These are phyloP conservation scores for Leptodontidium sp. DNA, from an alignment of 2,329 filamentous ascomycete genomes.

Conservation along the genomic window DNA sequence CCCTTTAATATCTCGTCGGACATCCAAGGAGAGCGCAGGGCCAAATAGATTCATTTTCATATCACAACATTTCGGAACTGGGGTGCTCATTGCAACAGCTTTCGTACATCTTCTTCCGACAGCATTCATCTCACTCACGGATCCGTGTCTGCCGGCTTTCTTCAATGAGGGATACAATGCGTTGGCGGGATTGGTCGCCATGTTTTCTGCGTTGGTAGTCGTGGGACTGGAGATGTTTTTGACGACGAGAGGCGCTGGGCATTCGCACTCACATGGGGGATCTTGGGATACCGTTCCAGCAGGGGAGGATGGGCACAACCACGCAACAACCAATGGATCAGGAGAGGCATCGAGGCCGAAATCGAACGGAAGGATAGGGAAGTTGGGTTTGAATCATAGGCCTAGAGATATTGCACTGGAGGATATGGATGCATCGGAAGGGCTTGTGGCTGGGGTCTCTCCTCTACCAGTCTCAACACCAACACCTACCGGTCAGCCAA, in stretches of 20 bases:
- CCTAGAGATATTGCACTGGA: constrained; percentile 59
- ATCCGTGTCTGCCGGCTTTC: constrained; percentile 75
- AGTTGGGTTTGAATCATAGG: constrained; percentile 48
- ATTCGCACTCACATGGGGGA: constrained; percentile 62
- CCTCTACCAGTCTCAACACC: constrained; percentile 65
- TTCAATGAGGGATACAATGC: constrained; percentile 83
- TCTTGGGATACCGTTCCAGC: constrained; percentile 42
- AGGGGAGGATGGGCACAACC: constrained; percentile 55
- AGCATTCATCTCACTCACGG: constrained; percentile 65
- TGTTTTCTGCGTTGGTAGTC: constrained; percentile 82
- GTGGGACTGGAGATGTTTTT: constrained; percentile 90
- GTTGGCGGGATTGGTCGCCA: constrained; percentile 82
- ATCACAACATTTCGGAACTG: constrained; percentile 77
- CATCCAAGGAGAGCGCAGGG: constrained; percentile 39
- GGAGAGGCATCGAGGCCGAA: constrained; percentile 37
- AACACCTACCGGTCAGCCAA: constrained; percentile 31
- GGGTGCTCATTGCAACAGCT: constrained; percentile 82
- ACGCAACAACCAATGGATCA: constrained; percentile 40
- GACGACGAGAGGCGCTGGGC: constrained; percentile 72
- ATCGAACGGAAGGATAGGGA: constrained; percentile 42
- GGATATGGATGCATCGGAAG: constrained; percentile 60
- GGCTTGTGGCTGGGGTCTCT: constrained; percentile 65
- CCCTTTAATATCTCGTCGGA: constrained; percentile 45
- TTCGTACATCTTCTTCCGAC: constrained; percentile 75
- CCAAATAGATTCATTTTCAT: constrained; percentile 57